Conservation (phyloP, 2,329 filamentous ascomycete genomes). For the Epichloe festucae region DNA sequence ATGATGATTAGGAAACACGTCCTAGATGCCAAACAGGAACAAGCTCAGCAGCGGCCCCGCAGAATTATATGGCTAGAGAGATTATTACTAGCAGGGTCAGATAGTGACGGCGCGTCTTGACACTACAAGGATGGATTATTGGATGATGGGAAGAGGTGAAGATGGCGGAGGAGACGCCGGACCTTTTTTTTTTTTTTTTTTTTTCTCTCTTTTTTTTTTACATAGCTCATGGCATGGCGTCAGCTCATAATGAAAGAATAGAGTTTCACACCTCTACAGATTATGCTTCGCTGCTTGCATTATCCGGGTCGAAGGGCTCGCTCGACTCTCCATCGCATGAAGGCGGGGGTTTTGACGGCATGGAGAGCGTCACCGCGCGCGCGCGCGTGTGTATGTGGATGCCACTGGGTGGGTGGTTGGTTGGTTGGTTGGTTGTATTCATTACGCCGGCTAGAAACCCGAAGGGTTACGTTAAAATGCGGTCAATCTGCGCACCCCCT, state of each 20-base stretch:
- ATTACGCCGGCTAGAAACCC: too few relatives aligned
- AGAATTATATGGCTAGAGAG: neutral
- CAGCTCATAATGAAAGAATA: neutral
- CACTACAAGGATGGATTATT: neutral
- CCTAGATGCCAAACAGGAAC: neutral
- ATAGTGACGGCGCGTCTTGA: too few relatives aligned
- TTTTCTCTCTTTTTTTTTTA: neutral
- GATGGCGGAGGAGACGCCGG: neutral
- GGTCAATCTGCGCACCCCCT: too few relatives aligned
- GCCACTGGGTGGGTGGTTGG: too few relatives aligned
- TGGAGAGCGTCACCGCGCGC: too few relatives aligned
- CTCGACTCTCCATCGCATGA: too few relatives aligned
- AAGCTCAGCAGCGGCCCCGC: neutral
- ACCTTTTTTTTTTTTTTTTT: neutral
- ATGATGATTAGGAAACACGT: constrained; percentile 9
- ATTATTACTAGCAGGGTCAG: neutral
- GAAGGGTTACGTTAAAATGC: too few relatives aligned
- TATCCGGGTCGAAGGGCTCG: too few relatives aligned
- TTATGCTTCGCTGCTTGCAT: neutral
- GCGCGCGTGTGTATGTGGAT: too few relatives aligned
- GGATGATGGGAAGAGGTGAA: neutral
- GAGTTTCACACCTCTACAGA: neutral
- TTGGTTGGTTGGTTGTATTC: too few relatives aligned
- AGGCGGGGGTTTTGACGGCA: too few relatives aligned
- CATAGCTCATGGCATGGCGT: constrained; percentile 1